Evolutionary conservation across 805 yeast genomes (phyloP), one percentile per base, ranked within the genome.

Genomic region (Teunomyces kruisii): DNA sequence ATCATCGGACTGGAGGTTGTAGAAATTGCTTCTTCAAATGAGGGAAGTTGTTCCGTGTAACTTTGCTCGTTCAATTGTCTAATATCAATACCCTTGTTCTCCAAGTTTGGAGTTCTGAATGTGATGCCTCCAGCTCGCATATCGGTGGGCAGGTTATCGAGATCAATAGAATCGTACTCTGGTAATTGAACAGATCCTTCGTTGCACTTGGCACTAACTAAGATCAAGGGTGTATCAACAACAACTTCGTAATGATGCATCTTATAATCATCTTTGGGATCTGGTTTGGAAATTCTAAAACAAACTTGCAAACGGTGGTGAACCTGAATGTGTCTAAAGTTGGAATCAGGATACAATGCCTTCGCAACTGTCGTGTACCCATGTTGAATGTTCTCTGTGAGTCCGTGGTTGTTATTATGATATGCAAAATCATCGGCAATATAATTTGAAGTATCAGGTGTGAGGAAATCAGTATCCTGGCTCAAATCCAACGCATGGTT

Each of bases 171-270:
- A 40, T 66, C 62, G 40, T 72, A 72, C 41, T 56, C 59, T 0
- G 78, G 78, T 37, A 72, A 59, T 48, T 71, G 76, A 6, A 63
- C 57, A 1, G 75, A 66, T 4, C 53, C 70, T 6, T 68, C 75
- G 49, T 61, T 63, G 52, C 76, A 72, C 47, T 67, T 68, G 0
- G 76, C 58, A 50, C 75, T 70, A 40, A 72, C 56, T 46, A 72
- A 58, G 28, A 77, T 73, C 30, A 86, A 71, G 0, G 94, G 94
- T 0, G 92, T 85, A 57, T 86, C 94, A 32, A 86, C 85, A 36
- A 86, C 79, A 15, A 86, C 91, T 54, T 86, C 95, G 56, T 83
- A 86, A 59, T 86, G 91, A 54, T 84, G 89, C 67, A 80, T 64
- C 49, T 77, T 78, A 46, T 40, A 58, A 45, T 66, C 57, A 43